Conservation (phyloP, 352 stramenopile genomes). For the Pythium monospermum region DNA sequence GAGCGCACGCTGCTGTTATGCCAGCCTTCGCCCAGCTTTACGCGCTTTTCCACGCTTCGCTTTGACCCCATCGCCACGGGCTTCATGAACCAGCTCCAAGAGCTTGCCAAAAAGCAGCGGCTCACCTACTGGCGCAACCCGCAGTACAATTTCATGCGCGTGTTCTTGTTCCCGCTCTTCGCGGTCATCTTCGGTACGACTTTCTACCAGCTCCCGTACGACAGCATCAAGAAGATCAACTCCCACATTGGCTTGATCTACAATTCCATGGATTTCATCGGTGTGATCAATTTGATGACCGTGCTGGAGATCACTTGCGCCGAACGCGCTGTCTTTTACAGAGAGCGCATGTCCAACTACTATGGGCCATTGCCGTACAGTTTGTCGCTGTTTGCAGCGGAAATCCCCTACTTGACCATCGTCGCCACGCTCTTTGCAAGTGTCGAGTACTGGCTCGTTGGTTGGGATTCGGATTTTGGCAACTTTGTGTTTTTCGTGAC, state of each 20-base stretch:
- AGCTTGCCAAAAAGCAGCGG: conserved; percentile 31
- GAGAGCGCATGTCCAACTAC: conserved; percentile 71
- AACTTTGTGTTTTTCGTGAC: conserved; percentile 48
- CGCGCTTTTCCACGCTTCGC: conserved; percentile 41
- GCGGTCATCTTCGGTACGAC: conserved; percentile 50
- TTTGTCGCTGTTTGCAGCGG: conserved; percentile 55
- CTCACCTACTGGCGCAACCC: conserved; percentile 51
- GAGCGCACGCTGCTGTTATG: conserved; percentile 18
- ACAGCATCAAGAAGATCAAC: conserved; percentile 35
- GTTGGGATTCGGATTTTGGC: conserved; percentile 45
- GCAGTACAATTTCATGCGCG: conserved; percentile 47
- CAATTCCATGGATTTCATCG: conserved; percentile 68
- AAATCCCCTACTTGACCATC: conserved; percentile 55
- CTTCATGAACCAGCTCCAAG: conserved; percentile 34
- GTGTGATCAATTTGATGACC: conserved; percentile 52
- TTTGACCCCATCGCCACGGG: conserved; percentile 35
- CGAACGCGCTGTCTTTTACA: conserved; percentile 57
- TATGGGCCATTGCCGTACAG: conserved; percentile 62
- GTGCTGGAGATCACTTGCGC: conserved; percentile 49
- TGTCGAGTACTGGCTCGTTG: conserved; percentile 67
- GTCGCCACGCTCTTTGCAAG: conserved; percentile 43
- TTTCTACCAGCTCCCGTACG: conserved; percentile 39
- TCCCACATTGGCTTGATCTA: conserved; percentile 59
- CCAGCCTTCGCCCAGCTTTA: conserved; percentile 17
- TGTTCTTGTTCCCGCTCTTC: conserved; percentile 46